These are phyloP conservation scores for Ogataea salicorniae DNA, from an alignment of 805 yeast species.

Conservation along the genomic window DNA sequence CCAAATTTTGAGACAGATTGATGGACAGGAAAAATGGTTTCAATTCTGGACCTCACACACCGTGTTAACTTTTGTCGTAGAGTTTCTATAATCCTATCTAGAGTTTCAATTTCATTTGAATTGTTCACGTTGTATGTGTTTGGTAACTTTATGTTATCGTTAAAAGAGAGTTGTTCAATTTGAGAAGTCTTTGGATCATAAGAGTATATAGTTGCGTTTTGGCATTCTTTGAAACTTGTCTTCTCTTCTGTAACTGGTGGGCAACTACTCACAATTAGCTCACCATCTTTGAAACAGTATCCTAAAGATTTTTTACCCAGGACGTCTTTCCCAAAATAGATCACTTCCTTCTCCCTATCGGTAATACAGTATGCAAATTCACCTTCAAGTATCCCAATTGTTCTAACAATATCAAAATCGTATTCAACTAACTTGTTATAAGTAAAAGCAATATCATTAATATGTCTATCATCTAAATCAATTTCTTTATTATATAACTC, in stretches of 20 bases:
- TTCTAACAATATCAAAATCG: slow-evolving; percentile 33
- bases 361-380: slow-evolving; percentile 70
- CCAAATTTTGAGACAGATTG: slow-evolving; percentile 39
- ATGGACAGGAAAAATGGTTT: slow-evolving; percentile 55
- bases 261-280: slow-evolving; percentile 45
- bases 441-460: slow-evolving; percentile 64
- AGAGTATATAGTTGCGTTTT: slow-evolving; percentile 43
- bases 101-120: background rate
- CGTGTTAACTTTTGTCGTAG: slow-evolving; percentile 29
- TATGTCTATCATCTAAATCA: slow-evolving; percentile 17
- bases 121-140: slow-evolving; percentile 9
- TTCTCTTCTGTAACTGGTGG: slow-evolving; percentile 30
- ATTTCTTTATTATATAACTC: slow-evolving; percentile 70
- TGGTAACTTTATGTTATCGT: slow-evolving; percentile 12
- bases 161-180: slow-evolving; percentile 18
- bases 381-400: slow-evolving; percentile 54
- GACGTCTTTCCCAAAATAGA: slow-evolving; percentile 80
- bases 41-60: slow-evolving; percentile 48
- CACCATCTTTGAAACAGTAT: slow-evolving; percentile 31
- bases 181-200: slow-evolving; percentile 29
- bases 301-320: slow-evolving; percentile 78
- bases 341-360: slow-evolving; percentile 34
- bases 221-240: slow-evolving; percentile 46
- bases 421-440: slow-evolving; percentile 28
- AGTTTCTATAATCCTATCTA: slow-evolving; percentile 3